Conservation (phyloP, 1,284 basidiomycete species). For the Naganishia liquefaciens region DNA sequence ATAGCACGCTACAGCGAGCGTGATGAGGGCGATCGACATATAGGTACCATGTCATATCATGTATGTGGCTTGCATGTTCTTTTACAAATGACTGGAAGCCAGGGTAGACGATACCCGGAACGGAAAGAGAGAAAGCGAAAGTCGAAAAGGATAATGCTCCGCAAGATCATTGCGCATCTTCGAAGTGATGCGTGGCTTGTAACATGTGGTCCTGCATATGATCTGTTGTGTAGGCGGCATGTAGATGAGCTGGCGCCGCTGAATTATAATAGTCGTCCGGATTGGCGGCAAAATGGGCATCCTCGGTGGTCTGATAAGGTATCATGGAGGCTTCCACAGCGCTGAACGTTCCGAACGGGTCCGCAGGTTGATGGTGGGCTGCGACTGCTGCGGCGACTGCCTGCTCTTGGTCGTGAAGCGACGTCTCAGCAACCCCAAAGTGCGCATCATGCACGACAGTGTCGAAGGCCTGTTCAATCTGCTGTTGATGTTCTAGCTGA, state of each 20-base stretch:
- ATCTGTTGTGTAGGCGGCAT: slow-evolving; percentile 15
- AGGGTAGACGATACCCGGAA: background rate
- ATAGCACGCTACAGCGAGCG: background rate
- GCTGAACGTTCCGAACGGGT: slow-evolving; percentile 21
- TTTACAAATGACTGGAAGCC: slow-evolving; percentile 1
- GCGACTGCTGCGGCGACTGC: slow-evolving; percentile 19
- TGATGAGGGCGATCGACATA: background rate
- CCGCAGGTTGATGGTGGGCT: background rate
- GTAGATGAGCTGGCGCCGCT: slow-evolving; percentile 5
- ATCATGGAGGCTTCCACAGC: slow-evolving; percentile 14
- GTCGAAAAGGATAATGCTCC: slow-evolving; percentile 6
- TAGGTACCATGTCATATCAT: background rate
- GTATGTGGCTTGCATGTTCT: background rate
- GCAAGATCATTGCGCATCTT: slow-evolving; percentile 10
- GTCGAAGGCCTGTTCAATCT: slow-evolving; percentile 25
- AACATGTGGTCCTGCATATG: slow-evolving; percentile 21
- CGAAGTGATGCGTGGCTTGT: slow-evolving; percentile 17
- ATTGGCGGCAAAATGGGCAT: slow-evolving; percentile 9
- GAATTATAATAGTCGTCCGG: slow-evolving; percentile 23
- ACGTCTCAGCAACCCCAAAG: slow-evolving; percentile 18
- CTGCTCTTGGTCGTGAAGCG: slow-evolving; percentile 24
- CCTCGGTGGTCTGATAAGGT: slow-evolving; percentile 17
- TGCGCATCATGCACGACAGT: slow-evolving; percentile 24
- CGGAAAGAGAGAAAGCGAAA: slow-evolving; percentile 15
- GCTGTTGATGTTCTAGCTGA: slow-evolving; percentile 24